Conservation (phyloP, 2,329 filamentous ascomycete species). For the Trichoderma simmonsii region DNA sequence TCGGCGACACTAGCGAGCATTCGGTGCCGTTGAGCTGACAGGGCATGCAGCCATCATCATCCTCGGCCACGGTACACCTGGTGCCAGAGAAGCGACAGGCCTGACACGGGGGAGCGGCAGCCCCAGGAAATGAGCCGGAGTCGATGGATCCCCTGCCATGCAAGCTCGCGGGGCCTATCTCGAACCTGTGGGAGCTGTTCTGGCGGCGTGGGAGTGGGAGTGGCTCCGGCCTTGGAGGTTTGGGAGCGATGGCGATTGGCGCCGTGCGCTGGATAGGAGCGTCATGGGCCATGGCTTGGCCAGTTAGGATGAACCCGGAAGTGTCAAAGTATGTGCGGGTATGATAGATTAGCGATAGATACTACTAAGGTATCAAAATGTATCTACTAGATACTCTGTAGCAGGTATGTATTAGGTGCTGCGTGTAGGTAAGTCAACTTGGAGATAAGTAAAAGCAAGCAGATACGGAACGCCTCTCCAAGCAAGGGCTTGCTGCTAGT, state of each 20-base stretch:
- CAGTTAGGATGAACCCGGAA: background rate
- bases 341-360: background rate
- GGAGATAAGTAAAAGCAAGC: background rate
- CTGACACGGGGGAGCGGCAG: slow-evolving; percentile 60
- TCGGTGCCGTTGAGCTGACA: slow-evolving; percentile 76
- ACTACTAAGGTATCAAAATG: background rate
- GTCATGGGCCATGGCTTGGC: slow-evolving; percentile 46
- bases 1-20: slow-evolving; percentile 69
- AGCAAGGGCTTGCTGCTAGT: background rate
- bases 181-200: slow-evolving; percentile 46
- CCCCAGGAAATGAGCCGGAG: slow-evolving; percentile 40
- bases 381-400: background rate
- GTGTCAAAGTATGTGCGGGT: background rate
- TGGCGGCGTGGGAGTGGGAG: slow-evolving; percentile 44
- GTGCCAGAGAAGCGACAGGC: slow-evolving; percentile 70
- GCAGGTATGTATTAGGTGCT: background rate
- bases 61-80: slow-evolving; percentile 71
- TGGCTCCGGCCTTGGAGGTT: slow-evolving; percentile 46
- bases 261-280: slow-evolving; percentile 57
- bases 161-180: slow-evolving; percentile 49
- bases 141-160: slow-evolving; percentile 53
- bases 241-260: slow-evolving; percentile 64
- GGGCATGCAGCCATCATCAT: slow-evolving; percentile 71
- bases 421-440: background rate
- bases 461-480: background rate